Base-by-base conservation (phyloP, 345 rosid species). In the Salix brachista region DNA sequence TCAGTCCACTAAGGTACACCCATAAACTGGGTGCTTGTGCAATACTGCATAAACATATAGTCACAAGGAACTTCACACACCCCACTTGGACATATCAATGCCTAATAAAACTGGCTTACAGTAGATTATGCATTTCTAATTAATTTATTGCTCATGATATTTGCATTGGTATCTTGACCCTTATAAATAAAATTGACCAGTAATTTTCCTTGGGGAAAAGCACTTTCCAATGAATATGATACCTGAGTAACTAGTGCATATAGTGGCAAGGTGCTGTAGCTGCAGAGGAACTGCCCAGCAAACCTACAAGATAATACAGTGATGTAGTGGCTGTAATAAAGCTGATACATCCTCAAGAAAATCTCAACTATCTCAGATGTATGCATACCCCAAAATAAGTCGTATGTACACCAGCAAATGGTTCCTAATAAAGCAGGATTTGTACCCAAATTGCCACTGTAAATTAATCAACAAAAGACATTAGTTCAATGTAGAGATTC, bases 401-500 rank as follows among this genome's bases (percentile, higher is more conserved):
- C 99, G 90, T 5, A 88, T 70, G 84, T 90, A 93, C 69, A 96
- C 92, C 72, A 93, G 87, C 39, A 81, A 74, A 77, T 92, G 99
- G 75, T 91, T 86, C 71, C 73, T 84, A 67, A 93, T 90, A 80
- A 96, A 96, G 86, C 99, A 96, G 46, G 98, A 96, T 83, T 80
- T 87, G 82, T 92, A 93, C 23, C 99, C 98, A 39, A 96, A 96
- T 80, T 96, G 97, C 99, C 98, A 96, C 99, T 96, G 91, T 44
- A 79, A 21, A 80, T 44, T 75, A 74, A 77, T 44, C 71, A 61
- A 69, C 67, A 82, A 68, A 67, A 73, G 23, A 66, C 19, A 73
- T 39, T 23, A 69, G 72, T 71, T 81, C 70, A 42, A 75, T 62
- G 65, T 9, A 68, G 3, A 36, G 21, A 67, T 74, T 66, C 41